These are phyloP conservation scores for Rhazya stricta DNA, from an alignment of 257 asterid species.

Conservation along the genomic window DNA sequence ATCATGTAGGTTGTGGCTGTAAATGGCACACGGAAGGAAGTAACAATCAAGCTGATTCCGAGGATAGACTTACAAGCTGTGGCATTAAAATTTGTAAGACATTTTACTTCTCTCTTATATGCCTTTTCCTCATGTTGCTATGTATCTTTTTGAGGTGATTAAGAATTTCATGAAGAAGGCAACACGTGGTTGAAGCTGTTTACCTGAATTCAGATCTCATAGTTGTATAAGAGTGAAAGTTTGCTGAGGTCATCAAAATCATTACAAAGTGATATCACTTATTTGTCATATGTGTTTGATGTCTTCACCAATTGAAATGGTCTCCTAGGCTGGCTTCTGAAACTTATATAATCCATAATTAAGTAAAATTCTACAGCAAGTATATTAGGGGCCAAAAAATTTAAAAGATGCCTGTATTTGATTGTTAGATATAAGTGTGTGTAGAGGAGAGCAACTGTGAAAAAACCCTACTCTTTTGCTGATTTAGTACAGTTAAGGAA, in stretches of 20 bases:
- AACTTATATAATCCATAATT: too few species aligned
- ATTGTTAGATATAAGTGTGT: too few species aligned
- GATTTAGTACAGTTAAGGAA: too few species aligned
- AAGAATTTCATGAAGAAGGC: background rate
- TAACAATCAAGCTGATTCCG: constrained; percentile 78
- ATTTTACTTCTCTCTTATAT: constrained; percentile 6
- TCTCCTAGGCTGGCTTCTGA: too few species aligned
- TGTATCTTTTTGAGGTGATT: background rate
- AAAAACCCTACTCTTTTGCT: too few species aligned
- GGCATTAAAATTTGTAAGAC: constrained; percentile 89
- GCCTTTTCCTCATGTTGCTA: background rate
- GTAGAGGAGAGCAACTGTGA: too few species aligned
- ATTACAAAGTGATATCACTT: background rate
- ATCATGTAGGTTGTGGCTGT: constrained; percentile 60
- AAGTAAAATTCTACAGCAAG: too few species aligned
- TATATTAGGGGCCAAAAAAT: too few species aligned
- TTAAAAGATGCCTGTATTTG: too few species aligned
- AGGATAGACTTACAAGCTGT: constrained; percentile 81
- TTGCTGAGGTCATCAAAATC: background rate
- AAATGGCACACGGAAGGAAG: constrained; percentile 60
- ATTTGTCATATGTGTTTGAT: background rate
- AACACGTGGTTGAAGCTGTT: background rate
- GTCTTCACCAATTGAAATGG: too few species aligned
- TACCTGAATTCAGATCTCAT: background rate
- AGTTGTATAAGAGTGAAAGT: background rate